Evolutionary conservation across 495 filamentous ascomycete species (phyloP).

Genomic region (Eremomyces bilateralis): DNA sequence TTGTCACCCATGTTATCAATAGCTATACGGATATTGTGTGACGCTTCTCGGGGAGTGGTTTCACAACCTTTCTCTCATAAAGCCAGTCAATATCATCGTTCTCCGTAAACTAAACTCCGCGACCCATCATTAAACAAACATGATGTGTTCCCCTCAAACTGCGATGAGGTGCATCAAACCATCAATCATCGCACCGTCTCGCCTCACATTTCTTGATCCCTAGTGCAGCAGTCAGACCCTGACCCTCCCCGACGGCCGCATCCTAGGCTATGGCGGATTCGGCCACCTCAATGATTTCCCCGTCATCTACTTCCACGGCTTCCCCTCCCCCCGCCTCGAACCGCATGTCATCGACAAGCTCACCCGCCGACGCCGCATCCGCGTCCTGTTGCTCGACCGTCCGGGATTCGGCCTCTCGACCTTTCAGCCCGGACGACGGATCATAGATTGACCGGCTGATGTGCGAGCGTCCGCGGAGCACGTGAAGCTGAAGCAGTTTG

Average conservation of each 20-base stretch:
- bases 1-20: too few species aligned
- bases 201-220: too few species aligned
- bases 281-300: background rate
- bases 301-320: conserved; percentile 26
- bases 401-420: conserved; percentile 26
- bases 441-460: conserved; percentile 23
- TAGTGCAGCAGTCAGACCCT: too few species aligned
- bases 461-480: conserved; percentile 19
- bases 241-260: background rate
- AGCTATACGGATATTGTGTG: too few species aligned
- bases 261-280: background rate
- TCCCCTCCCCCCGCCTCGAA: conserved; percentile 23
- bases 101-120: too few species aligned
- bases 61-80: too few species aligned
- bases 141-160: too few species aligned
- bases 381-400: conserved; percentile 22
- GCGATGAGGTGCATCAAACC: too few species aligned
- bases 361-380: conserved; percentile 14
- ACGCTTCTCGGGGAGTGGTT: too few species aligned
- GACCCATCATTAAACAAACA: too few species aligned
- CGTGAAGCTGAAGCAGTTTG: conserved; percentile 18
- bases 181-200: too few species aligned
- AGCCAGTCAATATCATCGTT: too few species aligned
- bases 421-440: conserved; percentile 16
- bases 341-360: conserved; percentile 12